These are phyloP conservation scores for Umbelopsis sp. DNA, from an alignment of 192 early-diverging fungal species.

Conservation along the genomic window DNA sequence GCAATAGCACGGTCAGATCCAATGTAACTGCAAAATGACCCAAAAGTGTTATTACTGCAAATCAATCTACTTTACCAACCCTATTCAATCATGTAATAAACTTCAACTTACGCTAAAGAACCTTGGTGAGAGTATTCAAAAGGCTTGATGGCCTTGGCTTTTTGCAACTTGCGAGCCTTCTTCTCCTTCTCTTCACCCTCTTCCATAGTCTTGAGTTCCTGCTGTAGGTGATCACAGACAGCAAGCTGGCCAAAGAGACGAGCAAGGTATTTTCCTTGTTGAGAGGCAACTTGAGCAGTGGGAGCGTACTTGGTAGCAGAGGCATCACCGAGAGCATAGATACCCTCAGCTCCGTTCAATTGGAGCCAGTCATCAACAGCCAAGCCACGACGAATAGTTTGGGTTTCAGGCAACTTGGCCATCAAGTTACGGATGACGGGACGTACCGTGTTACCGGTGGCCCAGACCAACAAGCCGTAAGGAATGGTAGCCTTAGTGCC, in stretches of 20 bases:
- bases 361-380: slow-evolving; percentile 71
- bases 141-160: slow-evolving; percentile 50
- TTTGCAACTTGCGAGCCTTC: slow-evolving; percentile 32
- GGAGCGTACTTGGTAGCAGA: slow-evolving; percentile 79
- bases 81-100: background rate
- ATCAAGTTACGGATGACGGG: slow-evolving; percentile 70
- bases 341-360: slow-evolving; percentile 60
- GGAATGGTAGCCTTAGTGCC: slow-evolving; percentile 65
- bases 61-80: background rate
- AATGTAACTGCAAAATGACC: slow-evolving; percentile 58
- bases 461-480: slow-evolving; percentile 85
- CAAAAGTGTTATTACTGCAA: background rate
- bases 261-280: slow-evolving; percentile 88
- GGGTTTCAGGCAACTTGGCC: slow-evolving; percentile 54
- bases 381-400: slow-evolving; percentile 69
- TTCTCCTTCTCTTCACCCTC: slow-evolving; percentile 28
- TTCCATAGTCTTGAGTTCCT: slow-evolving; percentile 13
- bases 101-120: slow-evolving; percentile 61
- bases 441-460: slow-evolving; percentile 79
- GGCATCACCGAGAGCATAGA: slow-evolving; percentile 77
- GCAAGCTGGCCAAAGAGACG: slow-evolving; percentile 67
- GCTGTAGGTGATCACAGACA: slow-evolving; percentile 42
- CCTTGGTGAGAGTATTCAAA: slow-evolving; percentile 88
- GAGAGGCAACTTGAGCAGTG: slow-evolving; percentile 84
- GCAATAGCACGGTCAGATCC: slow-evolving; percentile 95